A percentile compares a stretch with the other conserved stretches of the same genome.
Conservation (phyloP, 129 eudicot genomes). For the Flaveria ramosissima region DNA sequence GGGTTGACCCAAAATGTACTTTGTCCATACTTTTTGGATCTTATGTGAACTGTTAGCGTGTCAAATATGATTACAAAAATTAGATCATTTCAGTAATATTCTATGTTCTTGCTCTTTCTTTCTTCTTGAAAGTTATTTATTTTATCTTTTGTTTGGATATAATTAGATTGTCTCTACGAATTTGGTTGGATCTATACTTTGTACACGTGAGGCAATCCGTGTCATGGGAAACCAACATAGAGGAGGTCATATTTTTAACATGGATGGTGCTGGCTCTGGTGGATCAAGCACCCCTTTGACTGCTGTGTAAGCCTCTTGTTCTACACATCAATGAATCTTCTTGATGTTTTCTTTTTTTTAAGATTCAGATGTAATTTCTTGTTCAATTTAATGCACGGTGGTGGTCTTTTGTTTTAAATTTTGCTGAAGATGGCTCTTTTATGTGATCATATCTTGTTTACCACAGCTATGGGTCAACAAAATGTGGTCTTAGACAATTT, state of each 20-base stretch:
- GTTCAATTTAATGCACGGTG: not conserved
- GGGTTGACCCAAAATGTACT: not conserved
- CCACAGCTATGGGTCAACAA: slow-evolving; percentile 74
- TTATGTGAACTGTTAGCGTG: not conserved
- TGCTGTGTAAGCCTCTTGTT: slow-evolving; percentile 60
- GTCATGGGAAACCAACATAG: slow-evolving; percentile 54
- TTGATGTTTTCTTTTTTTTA: not conserved
- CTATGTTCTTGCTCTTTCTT: not conserved
- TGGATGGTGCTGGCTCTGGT: slow-evolving; percentile 96
- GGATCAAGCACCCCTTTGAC: slow-evolving; percentile 94
- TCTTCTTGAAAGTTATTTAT: not conserved
- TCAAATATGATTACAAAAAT: not conserved
- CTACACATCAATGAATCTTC: slow-evolving; percentile 14
- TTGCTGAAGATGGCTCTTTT: slow-evolving; percentile 4
- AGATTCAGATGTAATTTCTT: not conserved
- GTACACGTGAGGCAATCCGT: slow-evolving; percentile 85
- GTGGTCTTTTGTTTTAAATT: not conserved
- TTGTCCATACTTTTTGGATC: not conserved
- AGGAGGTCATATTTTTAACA: slow-evolving; percentile 81
- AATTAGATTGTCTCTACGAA: slow-evolving; percentile 80
- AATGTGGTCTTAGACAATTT: slow-evolving; percentile 82
- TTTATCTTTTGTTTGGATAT: not conserved
- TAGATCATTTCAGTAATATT: not conserved
- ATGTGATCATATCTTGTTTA: not conserved
- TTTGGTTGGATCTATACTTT: slow-evolving; percentile 89